Evolutionary conservation across 2,329 filamentous ascomycete genomes (phyloP).

Genomic region (Cercospora janseana): DNA sequence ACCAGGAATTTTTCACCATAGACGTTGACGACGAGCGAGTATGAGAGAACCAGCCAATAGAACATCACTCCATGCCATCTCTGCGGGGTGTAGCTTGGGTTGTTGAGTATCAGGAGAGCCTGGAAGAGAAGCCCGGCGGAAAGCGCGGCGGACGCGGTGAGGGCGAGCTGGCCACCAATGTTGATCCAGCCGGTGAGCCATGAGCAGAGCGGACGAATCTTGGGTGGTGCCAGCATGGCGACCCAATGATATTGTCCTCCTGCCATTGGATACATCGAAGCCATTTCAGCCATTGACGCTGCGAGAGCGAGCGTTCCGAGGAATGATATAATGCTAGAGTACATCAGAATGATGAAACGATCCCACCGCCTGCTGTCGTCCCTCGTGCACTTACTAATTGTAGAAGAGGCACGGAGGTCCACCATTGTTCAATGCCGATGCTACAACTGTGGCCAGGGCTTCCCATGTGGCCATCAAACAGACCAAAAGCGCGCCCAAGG

Average conservation of each 20-base stretch:
- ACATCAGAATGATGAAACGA: too few relatives aligned
- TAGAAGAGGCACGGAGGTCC: slow-evolving; percentile 51
- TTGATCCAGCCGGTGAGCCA: slow-evolving; percentile 39
- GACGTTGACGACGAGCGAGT: slow-evolving; percentile 27
- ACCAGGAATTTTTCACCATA: slow-evolving; percentile 34
- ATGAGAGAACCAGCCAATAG: slow-evolving; percentile 23
- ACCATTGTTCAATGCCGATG: slow-evolving; percentile 46
- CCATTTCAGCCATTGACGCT: slow-evolving; percentile 44
- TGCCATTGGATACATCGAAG: slow-evolving; percentile 40
- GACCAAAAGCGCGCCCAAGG: slow-evolving; percentile 46
- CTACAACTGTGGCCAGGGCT: slow-evolving; percentile 49
- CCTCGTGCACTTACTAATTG: slow-evolving; percentile 40
- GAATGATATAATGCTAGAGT: slow-evolving; percentile 43
- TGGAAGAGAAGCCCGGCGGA: slow-evolving; percentile 23
- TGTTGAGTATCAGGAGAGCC: slow-evolving; percentile 25
- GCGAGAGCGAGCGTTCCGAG: slow-evolving; percentile 43
- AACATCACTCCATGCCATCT: slow-evolving; percentile 32
- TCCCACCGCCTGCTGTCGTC: neutral
- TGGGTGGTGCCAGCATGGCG: slow-evolving; percentile 40
- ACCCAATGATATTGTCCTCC: slow-evolving; percentile 52
- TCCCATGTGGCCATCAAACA: slow-evolving; percentile 56
- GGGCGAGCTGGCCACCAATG: slow-evolving; percentile 23
- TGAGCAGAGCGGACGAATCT: slow-evolving; percentile 39
- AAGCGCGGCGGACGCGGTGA: slow-evolving; percentile 24
- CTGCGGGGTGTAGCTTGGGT: slow-evolving; percentile 20